These are phyloP conservation scores for Lecanoromycetidae sp. DNA, from an alignment of 2,329 filamentous ascomycete genomes.

Conservation along the genomic window DNA sequence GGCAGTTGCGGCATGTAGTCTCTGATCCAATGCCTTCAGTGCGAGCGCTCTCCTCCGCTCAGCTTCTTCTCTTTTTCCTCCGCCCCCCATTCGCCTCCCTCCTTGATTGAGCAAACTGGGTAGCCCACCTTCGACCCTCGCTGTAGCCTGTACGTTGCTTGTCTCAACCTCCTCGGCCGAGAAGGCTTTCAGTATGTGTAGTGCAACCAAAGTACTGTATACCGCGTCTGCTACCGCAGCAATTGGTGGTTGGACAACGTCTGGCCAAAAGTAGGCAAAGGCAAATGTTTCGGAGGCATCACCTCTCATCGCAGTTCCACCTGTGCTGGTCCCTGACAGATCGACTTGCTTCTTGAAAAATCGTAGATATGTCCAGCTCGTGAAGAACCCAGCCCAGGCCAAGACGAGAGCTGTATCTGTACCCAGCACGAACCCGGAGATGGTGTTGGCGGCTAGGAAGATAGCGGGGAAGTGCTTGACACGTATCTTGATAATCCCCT, in stretches of 20 bases:
- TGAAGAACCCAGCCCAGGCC: slow-evolving; percentile 67
- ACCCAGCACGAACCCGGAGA: slow-evolving; percentile 51
- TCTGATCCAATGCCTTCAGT: slow-evolving; percentile 81
- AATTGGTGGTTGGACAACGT: slow-evolving; percentile 65
- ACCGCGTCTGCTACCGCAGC: slow-evolving; percentile 60
- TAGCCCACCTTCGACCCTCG: slow-evolving; percentile 48
- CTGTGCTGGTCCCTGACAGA: slow-evolving; percentile 41
- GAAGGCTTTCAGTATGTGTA: slow-evolving; percentile 76
- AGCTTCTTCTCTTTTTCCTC: slow-evolving; percentile 73
- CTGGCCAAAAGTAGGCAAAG: slow-evolving; percentile 91
- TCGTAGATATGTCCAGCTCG: slow-evolving; percentile 88
- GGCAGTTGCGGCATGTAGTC: slow-evolving; percentile 46
- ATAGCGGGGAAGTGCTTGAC: slow-evolving; percentile 70
- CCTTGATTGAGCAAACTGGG: slow-evolving; percentile 45
- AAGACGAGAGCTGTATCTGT: slow-evolving; percentile 71
- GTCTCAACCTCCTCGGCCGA: slow-evolving; percentile 66
- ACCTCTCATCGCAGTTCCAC: slow-evolving; percentile 48
- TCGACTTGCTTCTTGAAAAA: slow-evolving; percentile 69
- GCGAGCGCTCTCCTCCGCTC: slow-evolving; percentile 81
- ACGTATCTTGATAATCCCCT: slow-evolving; percentile 75
- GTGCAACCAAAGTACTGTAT: slow-evolving; percentile 60
- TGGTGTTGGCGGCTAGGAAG: slow-evolving; percentile 58
- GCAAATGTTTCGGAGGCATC: slow-evolving; percentile 95
- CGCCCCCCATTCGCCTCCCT: slow-evolving; percentile 29
- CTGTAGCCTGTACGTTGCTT: slow-evolving; percentile 58